Base-by-base conservation (phyloP, 345 rosid species). In the Heritiera littoralis region DNA sequence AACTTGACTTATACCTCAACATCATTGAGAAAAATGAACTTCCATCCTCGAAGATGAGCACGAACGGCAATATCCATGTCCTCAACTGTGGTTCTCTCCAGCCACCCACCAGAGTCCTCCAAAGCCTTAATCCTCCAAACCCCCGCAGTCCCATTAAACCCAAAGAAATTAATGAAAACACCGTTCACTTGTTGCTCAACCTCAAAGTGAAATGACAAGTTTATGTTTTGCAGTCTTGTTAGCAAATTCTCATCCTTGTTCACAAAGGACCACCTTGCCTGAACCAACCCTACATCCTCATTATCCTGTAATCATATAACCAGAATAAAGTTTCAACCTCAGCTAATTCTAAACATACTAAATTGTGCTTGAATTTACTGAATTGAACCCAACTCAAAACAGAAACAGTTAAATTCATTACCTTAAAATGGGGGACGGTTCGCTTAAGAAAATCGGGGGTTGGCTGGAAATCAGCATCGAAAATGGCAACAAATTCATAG, bases 51-150 rank as follows among this genome's bases (percentile, higher is more conserved):
- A 64, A 94, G 97, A 83, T 94, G 98, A 81, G 98, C 98, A 20
- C 97, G 96, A 32, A 94, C 97, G 41, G 98, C 98, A 79, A 94
- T 90, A 83, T 94, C 98, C 98, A 94, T 94, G 82, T 94, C 98
- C 88, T 94, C 98, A 0, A 94, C 98, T 0, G 98, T 94, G 18
- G 98, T 94, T 82, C 98, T 90, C 88, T 94, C 98, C 74, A 94
- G 83, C 98, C 98, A 94, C 28, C 98, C 98, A 79, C 98, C 98
- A 35, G 98, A 83, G 9, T 93, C 97, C 84, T 92, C 97, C 86
- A 94, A 89, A 69, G 98, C 92, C 89, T 90, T 92, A 66, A 92
- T 92, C 80, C 98, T 91, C 98, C 98, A 94, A 43, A 94, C 94
- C n/a, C 98, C 98, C 40, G 98, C 98, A 61, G 98, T 94, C 63